Evolutionary conservation across 192 early-diverging fungal genomes (phyloP).

Genomic region (Entomortierella parvispora): DNA sequence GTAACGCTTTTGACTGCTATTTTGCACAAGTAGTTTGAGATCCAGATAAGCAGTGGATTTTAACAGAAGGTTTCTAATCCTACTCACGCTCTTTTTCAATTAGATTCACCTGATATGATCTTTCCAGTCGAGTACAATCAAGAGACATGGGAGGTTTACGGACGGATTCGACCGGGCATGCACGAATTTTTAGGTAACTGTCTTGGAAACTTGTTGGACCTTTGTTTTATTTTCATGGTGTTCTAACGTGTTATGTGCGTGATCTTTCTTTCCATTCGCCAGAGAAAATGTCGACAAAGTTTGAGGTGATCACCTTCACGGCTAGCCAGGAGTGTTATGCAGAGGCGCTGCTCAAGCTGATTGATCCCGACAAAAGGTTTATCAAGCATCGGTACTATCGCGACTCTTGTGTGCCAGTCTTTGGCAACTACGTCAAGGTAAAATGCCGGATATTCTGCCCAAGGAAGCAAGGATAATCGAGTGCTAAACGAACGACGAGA

Average conservation of each 20-base stretch:
- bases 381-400: constrained; percentile 77
- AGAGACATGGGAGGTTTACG: constrained; percentile 70
- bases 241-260: too few species aligned
- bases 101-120: constrained; percentile 67
- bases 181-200: constrained; percentile 67
- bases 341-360: constrained; percentile 65
- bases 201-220: too few species aligned
- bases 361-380: constrained; percentile 69
- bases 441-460: background rate
- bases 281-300: constrained; percentile 63
- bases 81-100: background rate
- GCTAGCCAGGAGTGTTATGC: constrained; percentile 83
- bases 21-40: too few species aligned
- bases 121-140: constrained; percentile 76
- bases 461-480: background rate
- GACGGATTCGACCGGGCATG: constrained; percentile 73
- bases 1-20: background rate
- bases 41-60: too few species aligned
- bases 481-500: too few species aligned
- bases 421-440: constrained; percentile 74
- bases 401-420: constrained; percentile 72
- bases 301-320: constrained; percentile 80
- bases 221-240: too few species aligned
- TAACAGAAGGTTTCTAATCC: too few species aligned
- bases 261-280: background rate